A percentile compares a stretch with the other conserved stretches of the same genome.
Conservation (phyloP, 768 basidiomycete genomes). For the Agaricus sinodeliciosus region DNA sequence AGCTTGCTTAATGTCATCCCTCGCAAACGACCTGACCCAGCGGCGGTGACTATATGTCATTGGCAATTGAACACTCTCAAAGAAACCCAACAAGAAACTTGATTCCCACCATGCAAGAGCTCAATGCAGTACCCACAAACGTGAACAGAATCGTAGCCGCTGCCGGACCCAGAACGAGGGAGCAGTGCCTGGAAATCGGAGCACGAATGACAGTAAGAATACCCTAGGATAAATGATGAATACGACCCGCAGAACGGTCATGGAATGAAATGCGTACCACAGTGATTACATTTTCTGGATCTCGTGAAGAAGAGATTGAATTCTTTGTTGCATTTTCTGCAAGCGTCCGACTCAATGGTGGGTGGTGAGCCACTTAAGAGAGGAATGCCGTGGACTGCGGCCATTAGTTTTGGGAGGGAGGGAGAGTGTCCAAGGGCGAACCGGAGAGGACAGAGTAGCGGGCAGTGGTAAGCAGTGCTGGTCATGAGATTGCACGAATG, state of each 20-base stretch:
- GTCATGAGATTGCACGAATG: conserved; percentile 2
- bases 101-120: conserved; percentile 49
- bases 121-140: conserved; percentile 78
- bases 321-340: conserved; percentile 70
- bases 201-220: conserved; percentile 66
- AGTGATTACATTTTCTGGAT: conserved; percentile 65
- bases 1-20: conserved; percentile 51
- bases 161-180: conserved; percentile 47
- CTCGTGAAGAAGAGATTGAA: conserved; percentile 63
- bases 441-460: not conserved
- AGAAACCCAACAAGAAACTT: not conserved
- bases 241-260: not conserved
- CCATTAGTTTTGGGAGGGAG: conserved; percentile 1
- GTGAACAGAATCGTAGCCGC: conserved; percentile 56
- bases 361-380: conserved; percentile 66
- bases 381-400: conserved; percentile 45
- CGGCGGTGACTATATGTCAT: conserved; percentile 54
- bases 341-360: conserved; percentile 28
- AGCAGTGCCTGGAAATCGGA: conserved; percentile 72
- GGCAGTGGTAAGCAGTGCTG: too few species aligned
- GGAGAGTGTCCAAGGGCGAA: not conserved
- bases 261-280: conserved; percentile 40
- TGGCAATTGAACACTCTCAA: conserved; percentile 4
- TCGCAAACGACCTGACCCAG: conserved; percentile 50
- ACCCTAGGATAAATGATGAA: conserved; percentile 36